Base-by-base conservation (phyloP, 2,329 filamentous ascomycete genomes). In the Incumbomyces delicatus region DNA sequence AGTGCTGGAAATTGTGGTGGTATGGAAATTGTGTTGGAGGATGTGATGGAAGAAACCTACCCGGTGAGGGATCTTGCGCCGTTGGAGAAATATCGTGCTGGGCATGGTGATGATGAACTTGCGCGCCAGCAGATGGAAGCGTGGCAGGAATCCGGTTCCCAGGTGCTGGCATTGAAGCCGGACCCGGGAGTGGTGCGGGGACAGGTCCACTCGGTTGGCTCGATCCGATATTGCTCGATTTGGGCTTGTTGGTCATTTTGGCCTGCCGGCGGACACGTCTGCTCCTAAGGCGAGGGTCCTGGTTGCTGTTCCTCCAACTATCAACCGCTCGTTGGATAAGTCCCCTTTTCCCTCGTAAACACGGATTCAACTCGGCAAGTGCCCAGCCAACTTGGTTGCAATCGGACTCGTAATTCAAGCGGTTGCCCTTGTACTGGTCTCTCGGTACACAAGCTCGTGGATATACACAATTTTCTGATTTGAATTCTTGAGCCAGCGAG, bases 331-430 rank as follows among this genome's bases (percentile, higher is more conserved):
- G 79, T 71, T 98, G 92, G 57, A 98, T 98, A 50, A 98, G 75
- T 6, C 92, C 92, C 57, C 92, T 80, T 74, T 96, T 96, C 57
- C 90, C 90, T 53, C 90, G 81, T 50, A 96, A 75, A 48, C 86
- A 85, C 6, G 88, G 83, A 65, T 98, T 98, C 45, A 98, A 71
- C 61, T 96, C 85, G 2, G 92, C 92, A 56, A 98, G 70, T 11
- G 90, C 90, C 92, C 92, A 98, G n/a, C 92, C 92, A n/a, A 98
- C 92, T 0, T 88, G 87, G 69, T 98, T 98, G 75, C 92, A 98
- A 69, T 98, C 92, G 13, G 87, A 95, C 72, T 98, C 92, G 66
- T 98, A 98, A 57, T 92, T 85, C 56, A 95, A 71, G 13, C 92
- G 83, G 65, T 98, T 98, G 51, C 92, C 92, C 50, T 89, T 84